Evolutionary conservation across 2,329 filamentous ascomycete genomes (phyloP), one percentile per base, ranked within the genome.

Genomic region (Alternaria infectoria): DNA sequence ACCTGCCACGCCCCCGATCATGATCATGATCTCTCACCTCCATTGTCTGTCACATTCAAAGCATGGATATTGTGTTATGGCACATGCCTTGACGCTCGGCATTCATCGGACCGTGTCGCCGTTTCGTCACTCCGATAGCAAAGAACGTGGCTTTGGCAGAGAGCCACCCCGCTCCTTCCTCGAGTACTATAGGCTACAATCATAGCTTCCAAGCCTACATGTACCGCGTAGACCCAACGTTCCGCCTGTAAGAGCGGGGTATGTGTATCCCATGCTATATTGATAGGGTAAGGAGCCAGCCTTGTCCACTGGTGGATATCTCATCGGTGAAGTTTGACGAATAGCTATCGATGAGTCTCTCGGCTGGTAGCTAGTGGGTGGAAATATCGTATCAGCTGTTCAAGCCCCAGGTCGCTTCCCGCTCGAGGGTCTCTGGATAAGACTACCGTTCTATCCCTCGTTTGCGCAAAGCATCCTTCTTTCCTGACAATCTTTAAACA

Each of bases 171-270:
- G 36, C 36, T 40, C 36, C 36, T 17, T n/a, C 2, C n/a, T 17
- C 36, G 15, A 40, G n/a, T 10, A 40, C 3, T 1, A 40, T 11
- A 40, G 36, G n/a, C n/a, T 17, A 17, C n/a, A 17, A 1, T 40
- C 4, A 2, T 17, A 17, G 36, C 8, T 0, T 40, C 1, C 0
- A 2, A 17, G 36, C 36, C 15, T 40, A 6, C 2, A 17, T 3
- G 1, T 17, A 2, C 36, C 9, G 9, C 2, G 9, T 3, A 1
- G n/a, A 1, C 36, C 36, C 28, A 30, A 9, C 10, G 11, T 28
- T 10, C 12, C 36, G 36, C 36, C 36, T 40, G 9, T 1, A 5
- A 40, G 2, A 40, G 36, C 36, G 36, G 36, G 36, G 36, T 40
- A 40, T 17, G 36, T 40, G 36, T 40, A 40, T 3, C 0, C 3